Conservation (phyloP, 495 filamentous ascomycete species). For the Sordaria brevicollis region DNA sequence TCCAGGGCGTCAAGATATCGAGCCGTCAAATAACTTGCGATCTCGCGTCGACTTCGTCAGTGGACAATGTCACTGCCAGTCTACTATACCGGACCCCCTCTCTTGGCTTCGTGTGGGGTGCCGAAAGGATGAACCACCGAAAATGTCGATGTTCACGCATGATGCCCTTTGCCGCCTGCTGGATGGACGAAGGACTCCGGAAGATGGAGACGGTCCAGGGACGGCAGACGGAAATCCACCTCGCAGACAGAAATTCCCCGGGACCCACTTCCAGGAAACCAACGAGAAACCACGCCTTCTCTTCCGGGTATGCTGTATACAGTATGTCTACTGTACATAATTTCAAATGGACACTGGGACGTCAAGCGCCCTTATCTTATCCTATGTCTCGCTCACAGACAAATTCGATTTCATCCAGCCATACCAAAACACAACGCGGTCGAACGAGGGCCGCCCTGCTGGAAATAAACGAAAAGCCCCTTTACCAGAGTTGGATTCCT, state of each 20-base stretch:
- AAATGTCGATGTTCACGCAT: background rate
- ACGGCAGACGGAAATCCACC: background rate
- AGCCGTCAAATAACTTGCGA: conserved; percentile 10
- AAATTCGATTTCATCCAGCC: background rate
- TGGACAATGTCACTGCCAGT: background rate
- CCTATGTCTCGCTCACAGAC: background rate
- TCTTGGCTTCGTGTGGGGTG: background rate
- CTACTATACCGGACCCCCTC: background rate
- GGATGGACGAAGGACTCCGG: background rate
- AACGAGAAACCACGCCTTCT: background rate
- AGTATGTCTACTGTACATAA: background rate
- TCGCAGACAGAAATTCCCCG: background rate
- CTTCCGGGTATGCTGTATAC: background rate
- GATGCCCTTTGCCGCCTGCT: background rate
- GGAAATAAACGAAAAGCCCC: background rate
- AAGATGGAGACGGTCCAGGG: background rate
- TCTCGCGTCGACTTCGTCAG: background rate
- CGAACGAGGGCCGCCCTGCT: background rate
- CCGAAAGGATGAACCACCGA: background rate
- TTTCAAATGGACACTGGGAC: background rate
- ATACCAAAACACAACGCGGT: background rate
- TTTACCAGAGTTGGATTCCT: background rate
- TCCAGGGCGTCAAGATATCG: background rate
- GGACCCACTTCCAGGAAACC: background rate
- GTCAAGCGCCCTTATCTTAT: background rate